A percentile compares a stretch with the other conserved stretches of the same genome.
phyloP scores from a whole-genome alignment of 257 asterid genomes.

The Parsonsia alboflavescens region DNA sequence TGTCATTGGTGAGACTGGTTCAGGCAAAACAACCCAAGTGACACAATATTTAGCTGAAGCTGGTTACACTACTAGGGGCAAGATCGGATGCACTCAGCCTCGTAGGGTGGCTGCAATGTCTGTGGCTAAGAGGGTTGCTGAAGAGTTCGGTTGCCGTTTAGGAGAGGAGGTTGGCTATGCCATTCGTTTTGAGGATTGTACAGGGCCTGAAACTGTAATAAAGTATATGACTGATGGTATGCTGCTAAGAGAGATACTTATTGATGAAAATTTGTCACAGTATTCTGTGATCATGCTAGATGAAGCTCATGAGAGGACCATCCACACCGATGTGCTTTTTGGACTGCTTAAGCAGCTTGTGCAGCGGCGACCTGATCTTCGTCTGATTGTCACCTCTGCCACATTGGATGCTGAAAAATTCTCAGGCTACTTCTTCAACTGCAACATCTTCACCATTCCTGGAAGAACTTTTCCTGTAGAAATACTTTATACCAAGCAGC shows the following conservation, averaged over 20 bases:
- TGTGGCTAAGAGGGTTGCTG: conserved; percentile 97
- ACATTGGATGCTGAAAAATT: conserved; percentile 95
- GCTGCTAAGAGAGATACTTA: conserved; percentile 88
- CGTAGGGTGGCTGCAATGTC: conserved; percentile 99
- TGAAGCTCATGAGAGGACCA: conserved; percentile 94
- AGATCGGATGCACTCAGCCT: conserved; percentile 93
- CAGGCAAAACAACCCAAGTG: conserved; percentile 93
- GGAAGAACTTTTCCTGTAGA: conserved; percentile 95
- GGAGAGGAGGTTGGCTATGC: conserved; percentile 98
- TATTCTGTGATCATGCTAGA: conserved; percentile 92
- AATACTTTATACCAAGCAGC: conserved; percentile 87
- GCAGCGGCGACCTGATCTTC: conserved; percentile 80
- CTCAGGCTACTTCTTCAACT: conserved; percentile 83
- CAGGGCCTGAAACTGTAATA: conserved; percentile 92
- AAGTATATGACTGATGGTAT: conserved; percentile 98
- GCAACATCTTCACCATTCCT: conserved; percentile 93
- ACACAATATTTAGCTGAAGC: conserved; percentile 96
- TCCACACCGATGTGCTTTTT: conserved; percentile 80
- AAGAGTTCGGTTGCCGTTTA: conserved; percentile 89
- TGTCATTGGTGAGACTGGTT: conserved; percentile 96
- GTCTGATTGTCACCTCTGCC: conserved; percentile 87
- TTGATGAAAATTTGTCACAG: conserved; percentile 75
- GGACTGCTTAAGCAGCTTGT: conserved; percentile 74
- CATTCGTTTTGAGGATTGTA: conserved; percentile 92
- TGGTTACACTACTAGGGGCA: conserved; percentile 87